Base-by-base conservation (phyloP, 2,329 filamentous ascomycete species). In the Harringtonia lauricola region DNA sequence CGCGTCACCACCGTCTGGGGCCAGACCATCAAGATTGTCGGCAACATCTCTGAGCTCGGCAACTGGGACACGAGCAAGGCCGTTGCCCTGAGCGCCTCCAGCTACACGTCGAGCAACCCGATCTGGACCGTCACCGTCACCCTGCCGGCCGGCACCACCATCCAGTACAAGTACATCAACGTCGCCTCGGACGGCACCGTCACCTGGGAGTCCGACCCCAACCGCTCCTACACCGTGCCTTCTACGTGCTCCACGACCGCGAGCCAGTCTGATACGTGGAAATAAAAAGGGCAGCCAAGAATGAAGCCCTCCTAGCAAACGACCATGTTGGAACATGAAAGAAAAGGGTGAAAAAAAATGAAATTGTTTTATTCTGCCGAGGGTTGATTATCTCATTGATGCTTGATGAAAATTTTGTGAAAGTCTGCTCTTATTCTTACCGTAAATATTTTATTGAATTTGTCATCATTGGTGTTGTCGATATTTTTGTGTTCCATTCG, bases 81-180 rank as follows among this genome's bases (percentile, higher is more conserved):
- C 0, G 54, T 83, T 3, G 53, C 73, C 0, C 64, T 88, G 18
- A 72, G 68, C 37, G 35, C 41, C 12, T 13, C 35, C 17, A 18
- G 66, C n/a, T 86, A 86, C 55, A 79, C 75, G 0, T 51, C 62
- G 2, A 61, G 57, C 29, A 76, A 82, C 52, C 78, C 74, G 1
- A 50, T 83, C 5, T 87, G 83, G 83, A 68, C 63, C 39, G 67
- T 59, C 0, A 72, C 71, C 0, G 55, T 85, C 26, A 64, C 62
- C 2, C 58, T 87, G 15, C 59, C 65, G 0, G 65, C 74, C 0
- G 81, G 79, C 2, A 65, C 66, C 39, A 61, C 58, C 5, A 64
- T 86, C 36, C 55, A 77, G 62, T 86, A 85, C 59, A 85, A 86
- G 64, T 87, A 76, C 55, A 71, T 86, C 52, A 72, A 74, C 40